Percentiles rank a stretch among this genome's conserved stretches.
These are phyloP conservation scores for Lactifluus volemus DNA, from an alignment of 768 basidiomycete species.

Conservation along the genomic window DNA sequence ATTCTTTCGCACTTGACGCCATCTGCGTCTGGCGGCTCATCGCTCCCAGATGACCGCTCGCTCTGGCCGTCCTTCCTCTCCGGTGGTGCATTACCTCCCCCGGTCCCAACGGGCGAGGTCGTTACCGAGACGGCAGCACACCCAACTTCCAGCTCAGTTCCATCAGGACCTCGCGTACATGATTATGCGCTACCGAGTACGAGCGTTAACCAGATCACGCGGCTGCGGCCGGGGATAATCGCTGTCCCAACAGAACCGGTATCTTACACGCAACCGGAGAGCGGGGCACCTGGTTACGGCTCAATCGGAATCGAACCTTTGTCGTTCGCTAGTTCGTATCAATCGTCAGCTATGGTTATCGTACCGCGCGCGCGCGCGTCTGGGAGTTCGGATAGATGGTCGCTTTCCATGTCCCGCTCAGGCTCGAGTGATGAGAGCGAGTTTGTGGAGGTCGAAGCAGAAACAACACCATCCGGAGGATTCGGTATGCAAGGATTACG, in stretches of 20 bases:
- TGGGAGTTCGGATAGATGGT: constrained; percentile 30
- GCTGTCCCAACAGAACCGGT: constrained; percentile 29
- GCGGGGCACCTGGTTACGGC: constrained; percentile 27
- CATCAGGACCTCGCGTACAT: constrained; percentile 54
- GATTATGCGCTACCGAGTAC: constrained; percentile 47
- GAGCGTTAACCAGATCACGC: constrained; percentile 38
- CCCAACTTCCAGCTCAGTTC: constrained; percentile 47
- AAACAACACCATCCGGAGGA: constrained; percentile 8
- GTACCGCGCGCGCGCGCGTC: constrained; percentile 2
- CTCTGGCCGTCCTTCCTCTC: constrained; percentile 85
- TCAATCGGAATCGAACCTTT: constrained; percentile 29
- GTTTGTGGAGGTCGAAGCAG: constrained; percentile 20
- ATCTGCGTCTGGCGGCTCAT: constrained; percentile 50
- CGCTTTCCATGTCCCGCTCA: constrained; percentile 24
- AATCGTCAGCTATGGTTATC: constrained; percentile 5
- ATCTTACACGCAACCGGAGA: background rate
- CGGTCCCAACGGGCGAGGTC: constrained; percentile 20
- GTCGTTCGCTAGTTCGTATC: constrained; percentile 21
- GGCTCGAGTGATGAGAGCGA: constrained; percentile 30
- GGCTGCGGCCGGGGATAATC: constrained; percentile 51
- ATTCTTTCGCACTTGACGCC: constrained; percentile 86
- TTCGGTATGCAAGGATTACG: constrained; percentile 24
- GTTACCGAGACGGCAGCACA: constrained; percentile 19
- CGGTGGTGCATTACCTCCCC: constrained; percentile 56
- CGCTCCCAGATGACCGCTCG: constrained; percentile 88